These are phyloP conservation scores for Dalbergia cochinchinensis DNA, from an alignment of 306 rosid genomes.

Conservation along the genomic window DNA sequence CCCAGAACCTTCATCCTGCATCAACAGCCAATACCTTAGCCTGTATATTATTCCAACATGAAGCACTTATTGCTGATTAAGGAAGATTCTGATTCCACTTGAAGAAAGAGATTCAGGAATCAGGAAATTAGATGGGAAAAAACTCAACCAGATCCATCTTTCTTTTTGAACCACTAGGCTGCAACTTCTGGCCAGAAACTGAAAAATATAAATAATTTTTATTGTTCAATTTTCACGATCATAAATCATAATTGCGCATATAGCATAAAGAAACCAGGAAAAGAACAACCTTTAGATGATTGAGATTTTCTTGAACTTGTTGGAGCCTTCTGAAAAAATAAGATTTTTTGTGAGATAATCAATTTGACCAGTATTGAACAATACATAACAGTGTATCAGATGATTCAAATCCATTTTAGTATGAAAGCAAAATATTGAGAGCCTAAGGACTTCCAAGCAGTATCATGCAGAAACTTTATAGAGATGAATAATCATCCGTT, in stretches of 20 bases:
- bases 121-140: background rate
- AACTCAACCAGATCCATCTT: constrained; percentile 63
- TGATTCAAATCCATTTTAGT: constrained; percentile 21
- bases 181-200: constrained; percentile 70
- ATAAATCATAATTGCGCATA: constrained; percentile 33
- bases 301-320: constrained; percentile 58
- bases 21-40: constrained; percentile 46
- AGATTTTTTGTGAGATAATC: constrained; percentile 44
- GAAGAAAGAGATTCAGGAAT: constrained; percentile 24
- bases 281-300: constrained; percentile 65
- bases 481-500: constrained; percentile 28
- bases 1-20: constrained; percentile 67
- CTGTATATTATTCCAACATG: constrained; percentile 32
- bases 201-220: constrained; percentile 47
- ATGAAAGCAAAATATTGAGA: constrained; percentile 5
- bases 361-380: constrained; percentile 32
- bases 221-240: constrained; percentile 25
- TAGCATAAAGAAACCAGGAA: constrained; percentile 38
- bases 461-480: background rate
- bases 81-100: constrained; percentile 23
- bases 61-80: constrained; percentile 39
- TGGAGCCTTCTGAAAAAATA: constrained; percentile 70
- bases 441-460: constrained; percentile 28
- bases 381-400: constrained; percentile 33
- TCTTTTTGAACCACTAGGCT: constrained; percentile 63